Evolutionary conservation across 805 yeast species (phyloP).

Genomic region (Suhomyces vadensis): DNA sequence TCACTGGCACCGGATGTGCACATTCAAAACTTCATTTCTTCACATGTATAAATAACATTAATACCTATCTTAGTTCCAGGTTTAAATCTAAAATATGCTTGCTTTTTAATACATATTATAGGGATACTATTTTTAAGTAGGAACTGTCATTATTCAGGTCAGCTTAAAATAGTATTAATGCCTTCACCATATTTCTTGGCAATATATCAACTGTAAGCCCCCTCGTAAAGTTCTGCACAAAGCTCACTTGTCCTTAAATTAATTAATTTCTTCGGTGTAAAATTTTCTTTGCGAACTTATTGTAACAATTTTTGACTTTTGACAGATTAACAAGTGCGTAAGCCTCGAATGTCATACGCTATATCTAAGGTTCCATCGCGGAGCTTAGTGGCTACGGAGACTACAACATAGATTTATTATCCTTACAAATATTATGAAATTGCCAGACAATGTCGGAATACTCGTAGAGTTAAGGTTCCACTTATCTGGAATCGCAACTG

Average conservation of each 20-base stretch:
- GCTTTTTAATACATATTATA: not conserved
- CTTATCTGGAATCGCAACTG: constrained; percentile 13
- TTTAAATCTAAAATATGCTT: not conserved
- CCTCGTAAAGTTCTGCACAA: too few relatives aligned
- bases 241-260: too few relatives aligned
- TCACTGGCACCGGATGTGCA: constrained; percentile 1
- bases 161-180: not conserved
- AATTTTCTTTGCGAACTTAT: too few relatives aligned
- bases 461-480: constrained; percentile 14
- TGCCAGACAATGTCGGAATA: constrained; percentile 7
- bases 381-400: not conserved
- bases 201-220: not conserved
- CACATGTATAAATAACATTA: not conserved
- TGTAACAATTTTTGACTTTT: not conserved
- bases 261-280: too few relatives aligned
- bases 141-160: not conserved
- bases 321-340: not conserved
- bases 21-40: not conserved
- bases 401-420: not conserved
- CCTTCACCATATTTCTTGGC: constrained; percentile 1
- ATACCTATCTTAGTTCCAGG: not conserved
- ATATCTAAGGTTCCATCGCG: not conserved
- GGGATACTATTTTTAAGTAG: constrained; percentile 2
- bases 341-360: too few relatives aligned
- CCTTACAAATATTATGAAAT: too few relatives aligned